A percentile compares a stretch with the other conserved stretches of the same genome.
Evolutionary conservation across 2,329 filamentous ascomycete genomes (phyloP).

Genomic region (Hymenoscyphus repandus): DNA sequence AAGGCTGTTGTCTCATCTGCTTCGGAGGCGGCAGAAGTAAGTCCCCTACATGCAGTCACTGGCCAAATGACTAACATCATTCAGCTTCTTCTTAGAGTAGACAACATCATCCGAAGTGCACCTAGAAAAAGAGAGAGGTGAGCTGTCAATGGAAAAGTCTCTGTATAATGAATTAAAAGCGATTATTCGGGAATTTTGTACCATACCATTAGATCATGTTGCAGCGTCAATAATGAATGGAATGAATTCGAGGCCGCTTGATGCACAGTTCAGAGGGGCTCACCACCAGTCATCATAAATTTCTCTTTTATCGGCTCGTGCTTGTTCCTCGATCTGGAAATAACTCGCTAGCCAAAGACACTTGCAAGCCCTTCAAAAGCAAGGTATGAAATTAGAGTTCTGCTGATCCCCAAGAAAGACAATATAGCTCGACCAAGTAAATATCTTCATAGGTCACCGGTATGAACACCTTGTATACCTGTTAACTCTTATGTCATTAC

Average conservation of each 20-base stretch:
- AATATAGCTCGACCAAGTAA: no score
- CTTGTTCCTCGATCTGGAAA: not conserved
- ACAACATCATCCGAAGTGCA: slow-evolving; percentile 95
- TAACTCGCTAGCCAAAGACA: no score
- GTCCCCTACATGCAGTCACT: slow-evolving; percentile 28
- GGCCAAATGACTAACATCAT: slow-evolving; percentile 11
- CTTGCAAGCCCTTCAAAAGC: no score
- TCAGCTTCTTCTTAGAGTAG: slow-evolving; percentile 83
- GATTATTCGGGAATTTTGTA: slow-evolving; percentile 27
- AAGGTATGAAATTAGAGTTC: no score
- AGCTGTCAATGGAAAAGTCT: slow-evolving; percentile 34
- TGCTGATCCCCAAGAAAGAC: not conserved
- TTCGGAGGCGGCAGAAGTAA: slow-evolving; percentile 91
- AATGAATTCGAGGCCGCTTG: slow-evolving; percentile 14
- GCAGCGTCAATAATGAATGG: slow-evolving; percentile 28
- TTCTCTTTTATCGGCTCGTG: not conserved
- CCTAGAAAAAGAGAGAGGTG: slow-evolving; percentile 76
- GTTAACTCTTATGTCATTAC: no score
- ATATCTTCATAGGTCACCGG: no score
- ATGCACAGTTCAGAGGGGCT: not conserved
- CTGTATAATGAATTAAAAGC: slow-evolving; percentile 28
- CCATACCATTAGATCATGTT: slow-evolving; percentile 33
- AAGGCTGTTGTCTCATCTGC: slow-evolving; percentile 95
- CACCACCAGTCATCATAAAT: not conserved
- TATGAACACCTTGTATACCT: no score